These are phyloP conservation scores for Lactarius deliciosus DNA, from an alignment of 768 basidiomycete species.

Conservation along the genomic window DNA sequence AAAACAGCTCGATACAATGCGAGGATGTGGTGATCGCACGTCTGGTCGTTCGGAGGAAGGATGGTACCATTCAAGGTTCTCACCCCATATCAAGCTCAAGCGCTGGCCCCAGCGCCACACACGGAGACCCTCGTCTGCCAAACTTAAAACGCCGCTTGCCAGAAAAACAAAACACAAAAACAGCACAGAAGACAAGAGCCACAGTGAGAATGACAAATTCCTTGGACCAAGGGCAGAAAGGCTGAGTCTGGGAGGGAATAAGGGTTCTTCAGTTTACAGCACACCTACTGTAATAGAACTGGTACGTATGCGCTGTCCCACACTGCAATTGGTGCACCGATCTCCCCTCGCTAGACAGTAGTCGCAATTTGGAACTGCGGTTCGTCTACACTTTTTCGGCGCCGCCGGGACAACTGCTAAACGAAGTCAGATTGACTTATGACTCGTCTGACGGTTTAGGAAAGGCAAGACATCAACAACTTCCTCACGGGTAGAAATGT, in stretches of 20 bases:
- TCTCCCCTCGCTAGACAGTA: neutral
- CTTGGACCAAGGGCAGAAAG: neutral
- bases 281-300: neutral
- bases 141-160: slow-evolving; percentile 29
- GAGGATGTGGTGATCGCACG: slow-evolving; percentile 3
- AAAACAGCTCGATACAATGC: neutral
- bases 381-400: neutral
- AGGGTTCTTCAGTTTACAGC: neutral
- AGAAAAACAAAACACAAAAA: slow-evolving; percentile 15
- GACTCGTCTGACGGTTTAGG: neutral
- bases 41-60: slow-evolving; percentile 5
- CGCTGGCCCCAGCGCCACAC: slow-evolving; percentile 24
- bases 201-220: slow-evolving; percentile 6
- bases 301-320: neutral
- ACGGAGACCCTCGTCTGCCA: slow-evolving; percentile 29
- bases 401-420: neutral
- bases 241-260: too few relatives aligned
- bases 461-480: neutral
- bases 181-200: slow-evolving; percentile 21
- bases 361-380: slow-evolving; percentile 3
- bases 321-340: neutral
- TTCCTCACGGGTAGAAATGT: neutral
- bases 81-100: slow-evolving; percentile 20
- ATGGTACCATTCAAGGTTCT: slow-evolving; percentile 3
- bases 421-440: neutral